phyloP scores from a whole-genome alignment of 1,284 basidiomycete species.

The Kalmanozyma brasiliensis region DNA sequence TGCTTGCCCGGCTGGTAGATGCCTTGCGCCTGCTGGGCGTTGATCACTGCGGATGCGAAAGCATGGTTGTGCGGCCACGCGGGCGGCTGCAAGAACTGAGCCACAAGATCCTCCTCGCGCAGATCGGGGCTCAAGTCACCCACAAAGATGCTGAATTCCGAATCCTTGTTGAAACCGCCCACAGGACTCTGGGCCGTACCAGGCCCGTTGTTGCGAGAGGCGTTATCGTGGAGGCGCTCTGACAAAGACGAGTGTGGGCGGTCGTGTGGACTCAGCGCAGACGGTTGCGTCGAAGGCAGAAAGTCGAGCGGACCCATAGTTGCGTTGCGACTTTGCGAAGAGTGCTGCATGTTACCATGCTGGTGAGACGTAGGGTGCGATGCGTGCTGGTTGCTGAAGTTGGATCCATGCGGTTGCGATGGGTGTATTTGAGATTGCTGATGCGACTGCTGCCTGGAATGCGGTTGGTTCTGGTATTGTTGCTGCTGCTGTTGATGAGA shows the following conservation, averaged over 20 bases:
- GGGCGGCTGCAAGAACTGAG: constrained; percentile 60
- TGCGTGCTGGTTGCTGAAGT: constrained; percentile 6
- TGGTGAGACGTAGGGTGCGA: constrained; percentile 4
- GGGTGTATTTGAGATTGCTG: constrained; percentile 5
- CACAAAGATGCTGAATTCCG: constrained; percentile 60
- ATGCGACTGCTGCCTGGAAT: constrained; percentile 17
- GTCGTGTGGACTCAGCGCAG: constrained; percentile 21
- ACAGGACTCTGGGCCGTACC: constrained; percentile 33
- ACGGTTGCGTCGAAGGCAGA: constrained; percentile 20
- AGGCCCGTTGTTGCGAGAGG: constrained; percentile 12
- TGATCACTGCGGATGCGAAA: constrained; percentile 52
- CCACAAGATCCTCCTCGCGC: constrained; percentile 61
- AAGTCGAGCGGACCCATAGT: constrained; percentile 46
- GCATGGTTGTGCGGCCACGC: constrained; percentile 59
- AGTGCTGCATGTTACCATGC: constrained; percentile 12
- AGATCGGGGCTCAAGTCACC: constrained; percentile 58
- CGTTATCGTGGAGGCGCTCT: constrained; percentile 17
- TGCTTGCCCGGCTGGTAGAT: constrained; percentile 48
- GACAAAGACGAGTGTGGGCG: constrained; percentile 51
- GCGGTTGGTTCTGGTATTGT: constrained; percentile 5
- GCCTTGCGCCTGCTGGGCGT: constrained; percentile 58
- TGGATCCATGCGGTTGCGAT: constrained; percentile 8
- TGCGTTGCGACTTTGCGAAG: constrained; percentile 27
- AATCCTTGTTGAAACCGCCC: constrained; percentile 28
- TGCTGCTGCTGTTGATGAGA: constrained; percentile 9